Percentiles rank a stretch among this genome's conserved stretches.
phyloP scores from a whole-genome alignment of 345 rosid genomes.

The Firmiana major region DNA sequence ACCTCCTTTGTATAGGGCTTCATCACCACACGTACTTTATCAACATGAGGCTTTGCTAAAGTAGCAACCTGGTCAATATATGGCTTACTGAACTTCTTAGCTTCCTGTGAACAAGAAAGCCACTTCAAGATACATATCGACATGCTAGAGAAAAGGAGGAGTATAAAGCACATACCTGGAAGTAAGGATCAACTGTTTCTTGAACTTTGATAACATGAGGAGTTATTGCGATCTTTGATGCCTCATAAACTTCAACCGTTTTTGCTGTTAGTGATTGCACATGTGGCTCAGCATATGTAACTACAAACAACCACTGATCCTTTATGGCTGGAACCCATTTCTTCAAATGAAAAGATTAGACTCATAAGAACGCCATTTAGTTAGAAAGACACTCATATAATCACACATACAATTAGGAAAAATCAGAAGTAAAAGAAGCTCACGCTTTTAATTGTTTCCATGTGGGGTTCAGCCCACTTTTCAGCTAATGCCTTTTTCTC shows the following conservation, averaged over 20 bases:
- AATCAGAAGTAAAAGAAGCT: conserved; percentile 15
- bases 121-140: not conserved
- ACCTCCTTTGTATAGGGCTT: conserved; percentile 77
- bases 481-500: conserved; percentile 65
- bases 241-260: conserved; percentile 57
- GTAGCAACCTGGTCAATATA: conserved; percentile 83
- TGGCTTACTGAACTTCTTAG: conserved; percentile 86
- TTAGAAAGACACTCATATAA: conserved; percentile 7
- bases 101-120: conserved; percentile 47
- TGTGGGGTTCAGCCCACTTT: conserved; percentile 83
- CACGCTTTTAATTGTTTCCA: conserved; percentile 68
- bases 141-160: not conserved
- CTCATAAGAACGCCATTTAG: not conserved
- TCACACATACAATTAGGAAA: not conserved
- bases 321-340: conserved; percentile 68
- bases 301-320: conserved; percentile 52
- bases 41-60: conserved; percentile 81
- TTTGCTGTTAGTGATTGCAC: conserved; percentile 52
- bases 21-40: conserved; percentile 51
- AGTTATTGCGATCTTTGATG: conserved; percentile 56
- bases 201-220: conserved; percentile 56
- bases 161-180: conserved; percentile 50
- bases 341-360: conserved; percentile 36
- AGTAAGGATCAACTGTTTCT: conserved; percentile 76
- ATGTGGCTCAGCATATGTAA: conserved; percentile 61